These are phyloP conservation scores for Davidsoniella australis DNA, from an alignment of 2,329 filamentous ascomycete species.

Conservation along the genomic window DNA sequence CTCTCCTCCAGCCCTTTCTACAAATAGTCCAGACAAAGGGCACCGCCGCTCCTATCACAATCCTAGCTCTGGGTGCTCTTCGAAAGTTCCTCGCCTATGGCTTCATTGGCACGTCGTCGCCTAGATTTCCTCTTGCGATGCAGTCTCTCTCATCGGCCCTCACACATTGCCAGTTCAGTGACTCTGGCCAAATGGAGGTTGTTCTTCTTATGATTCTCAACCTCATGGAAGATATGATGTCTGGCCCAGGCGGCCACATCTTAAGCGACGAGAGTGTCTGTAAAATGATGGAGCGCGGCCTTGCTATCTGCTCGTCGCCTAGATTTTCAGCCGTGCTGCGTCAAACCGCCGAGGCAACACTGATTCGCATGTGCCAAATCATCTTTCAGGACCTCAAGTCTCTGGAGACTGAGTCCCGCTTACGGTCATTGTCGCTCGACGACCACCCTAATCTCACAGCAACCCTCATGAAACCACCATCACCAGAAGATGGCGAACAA, in stretches of 20 bases:
- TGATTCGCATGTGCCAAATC: constrained; percentile 98
- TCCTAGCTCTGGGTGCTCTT: constrained; percentile 79
- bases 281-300: constrained; percentile 96
- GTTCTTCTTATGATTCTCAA: constrained; percentile 88
- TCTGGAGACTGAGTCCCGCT: constrained; percentile 58
- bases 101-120: constrained; percentile 68
- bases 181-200: constrained; percentile 86
- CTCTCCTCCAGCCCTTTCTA: constrained; percentile 80
- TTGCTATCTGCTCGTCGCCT: constrained; percentile 93
- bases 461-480: constrained; percentile 54
- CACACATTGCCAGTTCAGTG: constrained; percentile 93
- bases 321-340: constrained; percentile 80
- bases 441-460: constrained; percentile 53
- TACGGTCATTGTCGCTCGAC: constrained; percentile 48
- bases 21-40: constrained; percentile 94
- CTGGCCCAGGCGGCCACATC: constrained; percentile 76
- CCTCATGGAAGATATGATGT: constrained; percentile 97
- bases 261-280: constrained; percentile 97
- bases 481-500: not conserved
- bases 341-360: constrained; percentile 83
- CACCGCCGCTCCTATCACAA: constrained; percentile 90
- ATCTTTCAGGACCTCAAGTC: constrained; percentile 90
- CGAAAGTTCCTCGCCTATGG: constrained; percentile 95
- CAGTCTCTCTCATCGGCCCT: constrained; percentile 87
- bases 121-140: constrained; percentile 82